phyloP scores from a whole-genome alignment of 2,329 filamentous ascomycete species.

The Leptographium galeiforme region DNA sequence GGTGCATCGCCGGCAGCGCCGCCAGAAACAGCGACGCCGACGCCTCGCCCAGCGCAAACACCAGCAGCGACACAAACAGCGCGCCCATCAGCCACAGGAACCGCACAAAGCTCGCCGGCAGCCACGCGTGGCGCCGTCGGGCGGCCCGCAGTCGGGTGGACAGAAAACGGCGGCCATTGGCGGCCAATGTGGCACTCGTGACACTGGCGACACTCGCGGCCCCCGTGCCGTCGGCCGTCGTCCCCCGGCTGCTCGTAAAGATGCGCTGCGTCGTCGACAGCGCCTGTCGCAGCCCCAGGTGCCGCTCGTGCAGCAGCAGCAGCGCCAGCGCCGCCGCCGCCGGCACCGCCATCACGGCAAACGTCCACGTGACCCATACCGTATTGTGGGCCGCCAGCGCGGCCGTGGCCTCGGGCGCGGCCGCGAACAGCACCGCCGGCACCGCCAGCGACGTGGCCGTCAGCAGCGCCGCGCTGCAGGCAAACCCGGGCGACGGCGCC shows the following conservation, averaged over 20 bases:
- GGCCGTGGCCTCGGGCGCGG: conserved; percentile 35
- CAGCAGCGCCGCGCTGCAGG: conserved; percentile 48
- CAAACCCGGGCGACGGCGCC: conserved; percentile 51
- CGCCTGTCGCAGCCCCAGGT: conserved; percentile 45
- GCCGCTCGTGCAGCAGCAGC: conserved; percentile 49
- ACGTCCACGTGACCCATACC: conserved; percentile 56
- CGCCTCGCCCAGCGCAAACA: conserved; percentile 53
- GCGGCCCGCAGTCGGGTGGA: background rate
- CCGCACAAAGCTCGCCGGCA: conserved; percentile 53
- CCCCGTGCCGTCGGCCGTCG: conserved; percentile 14
- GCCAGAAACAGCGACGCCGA: conserved; percentile 57
- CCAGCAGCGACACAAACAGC: conserved; percentile 47
- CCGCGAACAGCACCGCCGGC: conserved; percentile 44
- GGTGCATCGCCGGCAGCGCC: conserved; percentile 37
- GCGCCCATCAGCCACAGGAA: conserved; percentile 59
- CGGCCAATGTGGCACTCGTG: too few species aligned
- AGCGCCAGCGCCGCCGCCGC: conserved; percentile 53
- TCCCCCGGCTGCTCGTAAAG: conserved; percentile 54
- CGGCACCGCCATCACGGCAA: conserved; percentile 56
- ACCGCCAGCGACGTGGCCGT: conserved; percentile 44
- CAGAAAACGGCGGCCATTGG: too few species aligned
- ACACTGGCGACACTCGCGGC: too few species aligned
- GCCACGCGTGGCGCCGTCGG: conserved; percentile 36
- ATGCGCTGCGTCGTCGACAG: conserved; percentile 55
- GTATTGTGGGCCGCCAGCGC: conserved; percentile 47